phyloP scores from a whole-genome alignment of 148 eudicot genomes.

The Fallopia convolvulus region DNA sequence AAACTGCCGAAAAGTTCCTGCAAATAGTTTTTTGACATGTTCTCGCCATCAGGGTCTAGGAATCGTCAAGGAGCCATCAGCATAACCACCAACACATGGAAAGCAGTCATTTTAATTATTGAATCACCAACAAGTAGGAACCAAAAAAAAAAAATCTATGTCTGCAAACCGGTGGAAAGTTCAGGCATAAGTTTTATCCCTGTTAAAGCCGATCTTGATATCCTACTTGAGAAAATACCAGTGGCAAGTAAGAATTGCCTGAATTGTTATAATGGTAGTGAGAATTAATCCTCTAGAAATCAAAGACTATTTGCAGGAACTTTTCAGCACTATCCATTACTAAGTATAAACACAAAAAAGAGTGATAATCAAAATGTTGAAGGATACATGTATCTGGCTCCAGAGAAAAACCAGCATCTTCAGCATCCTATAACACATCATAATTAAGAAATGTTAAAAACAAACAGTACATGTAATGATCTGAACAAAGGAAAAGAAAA shows the following conservation, averaged over 20 bases:
- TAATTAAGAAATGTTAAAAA: neutral
- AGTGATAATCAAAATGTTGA: neutral
- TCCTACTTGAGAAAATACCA: neutral
- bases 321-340: neutral
- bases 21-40: constrained; percentile 60
- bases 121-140: neutral
- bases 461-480: neutral
- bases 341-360: neutral
- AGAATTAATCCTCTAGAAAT: neutral
- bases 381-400: constrained; percentile 71
- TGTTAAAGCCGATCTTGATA: neutral
- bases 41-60: constrained; percentile 47
- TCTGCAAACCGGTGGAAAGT: no score
- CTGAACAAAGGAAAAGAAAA: constrained; percentile 9
- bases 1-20: constrained; percentile 88
- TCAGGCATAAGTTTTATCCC: no score
- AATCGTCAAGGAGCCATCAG: constrained; percentile 33
- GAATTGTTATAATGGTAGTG: neutral
- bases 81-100: constrained; percentile 5
- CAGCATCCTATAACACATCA: constrained; percentile 37
- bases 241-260: neutral
- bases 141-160: neutral
- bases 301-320: no score
- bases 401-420: constrained; percentile 37
- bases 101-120: neutral